Percentiles rank a stretch among this genome's conserved stretches.
Conservation (phyloP, 116 monocot genomes). For the Phalaenopsis hybrid region DNA sequence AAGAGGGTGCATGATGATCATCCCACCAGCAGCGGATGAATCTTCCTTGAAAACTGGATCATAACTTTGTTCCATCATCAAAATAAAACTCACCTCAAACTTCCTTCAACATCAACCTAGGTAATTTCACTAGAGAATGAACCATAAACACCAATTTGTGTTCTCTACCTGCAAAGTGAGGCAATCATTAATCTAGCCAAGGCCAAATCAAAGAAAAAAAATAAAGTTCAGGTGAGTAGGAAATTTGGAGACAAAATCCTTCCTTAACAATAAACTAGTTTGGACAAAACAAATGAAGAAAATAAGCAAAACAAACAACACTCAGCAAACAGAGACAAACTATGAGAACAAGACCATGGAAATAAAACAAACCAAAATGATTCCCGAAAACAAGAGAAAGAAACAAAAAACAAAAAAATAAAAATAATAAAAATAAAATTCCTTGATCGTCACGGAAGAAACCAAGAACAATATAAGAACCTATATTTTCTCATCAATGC, state of each 20-base stretch:
- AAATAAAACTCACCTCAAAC: neutral
- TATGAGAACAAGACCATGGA: neutral
- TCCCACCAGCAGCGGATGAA: neutral
- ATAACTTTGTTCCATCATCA: constrained; percentile 6
- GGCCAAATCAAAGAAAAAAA: neutral
- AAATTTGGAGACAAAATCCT: neutral
- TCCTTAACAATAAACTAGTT: no score
- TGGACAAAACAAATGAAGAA: no score
- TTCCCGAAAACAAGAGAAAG: neutral
- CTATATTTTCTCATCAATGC: neutral
- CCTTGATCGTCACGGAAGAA: no score
- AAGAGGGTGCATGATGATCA: constrained; percentile 26
- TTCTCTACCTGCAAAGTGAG: neutral
- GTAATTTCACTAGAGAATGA: neutral
- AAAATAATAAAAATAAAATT: no score
- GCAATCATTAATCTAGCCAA: neutral
- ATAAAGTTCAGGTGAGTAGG: neutral
- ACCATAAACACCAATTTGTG: neutral
- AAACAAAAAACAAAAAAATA: no score
- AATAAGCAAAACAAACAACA: neutral
- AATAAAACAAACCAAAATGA: neutral
- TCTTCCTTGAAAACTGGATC: constrained; percentile 8
- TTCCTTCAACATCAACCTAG: neutral
- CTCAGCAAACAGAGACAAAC: neutral
- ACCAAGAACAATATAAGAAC: neutral